Base-by-base conservation (phyloP, 805 yeast genomes). In the Metschnikowia lochheadii region DNA sequence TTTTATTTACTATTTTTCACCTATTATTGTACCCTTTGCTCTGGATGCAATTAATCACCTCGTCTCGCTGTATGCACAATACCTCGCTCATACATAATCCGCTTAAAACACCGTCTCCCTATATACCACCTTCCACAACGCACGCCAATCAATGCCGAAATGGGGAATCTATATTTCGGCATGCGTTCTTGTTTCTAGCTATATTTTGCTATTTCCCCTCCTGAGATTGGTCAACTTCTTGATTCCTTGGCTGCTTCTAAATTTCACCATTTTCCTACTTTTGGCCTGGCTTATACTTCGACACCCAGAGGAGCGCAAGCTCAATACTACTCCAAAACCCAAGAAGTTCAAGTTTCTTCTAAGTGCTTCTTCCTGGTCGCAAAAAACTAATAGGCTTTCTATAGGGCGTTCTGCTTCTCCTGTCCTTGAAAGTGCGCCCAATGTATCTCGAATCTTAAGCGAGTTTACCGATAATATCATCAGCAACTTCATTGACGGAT, bases 381-480 rank as follows among this genome's bases (percentile, higher is more conserved):
- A 20, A 5, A 33, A 33, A 20, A 10, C 21, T 2, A 20, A 21
- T 10, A 21, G 20, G 14, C 34, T 20, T 5, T 35, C 18, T 3
- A n/a, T 34, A 11, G 46, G 13, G 20, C 14, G 11, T 34, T 14
- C 33, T 15, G 2, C 21, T 17, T 5, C 11, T 11, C 35, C 48
- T 21, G 42, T 23, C 15, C 33, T 45, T 11, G 6, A 35, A 34
- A 44, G 39, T 13, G 31, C 46, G 8, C 36, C 47, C 49, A 57
- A 75, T 2, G 73, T 84, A 5, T 80, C 86, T 2, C 81, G 77
- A 40, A 68, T 81, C 0, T 45, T 85, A 5, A 79, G 80, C 42
- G 74, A 72, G 10, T 61, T 85, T n/a, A 65, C 82, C 3, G 68
- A 69, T 33, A 64, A 76, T 38, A 67, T 85, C 1, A 54, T 81